A percentile compares a stretch with the other conserved stretches of the same genome.
Evolutionary conservation across 352 stramenopile genomes (phyloP).

Genomic region (Globisporangium polare): DNA sequence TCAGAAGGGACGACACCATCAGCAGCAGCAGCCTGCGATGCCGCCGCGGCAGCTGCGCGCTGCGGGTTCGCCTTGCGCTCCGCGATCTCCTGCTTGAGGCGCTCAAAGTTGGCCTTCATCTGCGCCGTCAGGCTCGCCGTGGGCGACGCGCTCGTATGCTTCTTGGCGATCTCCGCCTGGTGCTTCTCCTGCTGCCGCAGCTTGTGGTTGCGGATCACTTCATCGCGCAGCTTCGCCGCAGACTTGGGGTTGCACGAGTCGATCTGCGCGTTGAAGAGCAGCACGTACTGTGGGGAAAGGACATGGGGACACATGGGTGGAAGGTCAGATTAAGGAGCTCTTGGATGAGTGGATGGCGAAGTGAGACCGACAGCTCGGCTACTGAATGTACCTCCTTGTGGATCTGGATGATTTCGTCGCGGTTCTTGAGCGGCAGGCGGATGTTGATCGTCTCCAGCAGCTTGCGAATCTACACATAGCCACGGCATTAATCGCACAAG

Average conservation of each 20-base stretch:
- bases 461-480: conserved; percentile 64
- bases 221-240: conserved; percentile 46
- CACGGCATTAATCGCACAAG: no score
- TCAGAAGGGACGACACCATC: not conserved
- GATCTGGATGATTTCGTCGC: conserved; percentile 85
- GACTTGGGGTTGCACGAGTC: conserved; percentile 79
- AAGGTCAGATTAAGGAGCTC: not conserved
- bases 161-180: conserved; percentile 30
- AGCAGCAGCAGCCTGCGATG: conserved; percentile 12
- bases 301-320: not conserved
- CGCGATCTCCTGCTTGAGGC: conserved; percentile 64
- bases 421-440: conserved; percentile 50
- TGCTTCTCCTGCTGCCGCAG: conserved; percentile 65
- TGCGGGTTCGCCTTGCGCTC: conserved; percentile 50
- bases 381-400: conserved; percentile 72
- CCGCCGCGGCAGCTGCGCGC: conserved; percentile 13
- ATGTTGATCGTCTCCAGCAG: conserved; percentile 70
- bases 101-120: conserved; percentile 76
- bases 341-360: not conserved
- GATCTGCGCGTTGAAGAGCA: conserved; percentile 74
- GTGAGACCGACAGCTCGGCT: not conserved
- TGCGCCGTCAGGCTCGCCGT: conserved; percentile 33
- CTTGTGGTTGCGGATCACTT: conserved; percentile 70
- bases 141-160: conserved; percentile 23
- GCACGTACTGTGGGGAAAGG: conserved; percentile 44